Conservation (phyloP, 768 basidiomycete genomes). For the Infundibulicybe gibba region DNA sequence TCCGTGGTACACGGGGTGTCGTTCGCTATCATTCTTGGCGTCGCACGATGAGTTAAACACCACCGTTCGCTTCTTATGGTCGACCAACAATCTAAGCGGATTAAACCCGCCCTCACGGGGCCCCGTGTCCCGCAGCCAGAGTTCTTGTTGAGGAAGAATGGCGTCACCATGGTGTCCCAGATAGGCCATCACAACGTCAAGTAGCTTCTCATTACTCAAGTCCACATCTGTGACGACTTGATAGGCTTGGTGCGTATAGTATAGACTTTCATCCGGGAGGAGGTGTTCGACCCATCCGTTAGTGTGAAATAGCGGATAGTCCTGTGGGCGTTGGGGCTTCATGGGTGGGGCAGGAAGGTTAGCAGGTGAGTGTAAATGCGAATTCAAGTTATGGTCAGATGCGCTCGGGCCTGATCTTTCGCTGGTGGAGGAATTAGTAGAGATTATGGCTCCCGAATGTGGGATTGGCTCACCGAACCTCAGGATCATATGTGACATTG, state of each 20-base stretch:
- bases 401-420: no score
- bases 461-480: no score
- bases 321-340: no score
- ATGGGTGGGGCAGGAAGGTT: no score
- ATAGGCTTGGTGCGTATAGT: conserved; percentile 63
- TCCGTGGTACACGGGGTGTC: conserved; percentile 15
- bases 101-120: conserved; percentile 24
- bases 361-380: no score
- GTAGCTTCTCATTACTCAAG: conserved; percentile 45
- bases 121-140: conserved; percentile 57
- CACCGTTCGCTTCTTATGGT: conserved; percentile 57
- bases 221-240: conserved; percentile 69
- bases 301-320: conserved; percentile 20
- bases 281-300: conserved; percentile 75
- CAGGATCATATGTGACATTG: no score
- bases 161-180: conserved; percentile 32
- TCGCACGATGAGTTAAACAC: conserved; percentile 30
- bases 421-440: no score
- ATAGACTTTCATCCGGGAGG: conserved; percentile 69
- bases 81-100: conserved; percentile 55
- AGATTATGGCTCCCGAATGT: no score
- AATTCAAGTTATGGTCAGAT: no score
- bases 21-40: conserved; percentile 1
- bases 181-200: conserved; percentile 47
- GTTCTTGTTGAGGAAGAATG: conserved; percentile 36